Conservation (phyloP, 208 protist species). For the Trypanosoma vivax region DNA sequence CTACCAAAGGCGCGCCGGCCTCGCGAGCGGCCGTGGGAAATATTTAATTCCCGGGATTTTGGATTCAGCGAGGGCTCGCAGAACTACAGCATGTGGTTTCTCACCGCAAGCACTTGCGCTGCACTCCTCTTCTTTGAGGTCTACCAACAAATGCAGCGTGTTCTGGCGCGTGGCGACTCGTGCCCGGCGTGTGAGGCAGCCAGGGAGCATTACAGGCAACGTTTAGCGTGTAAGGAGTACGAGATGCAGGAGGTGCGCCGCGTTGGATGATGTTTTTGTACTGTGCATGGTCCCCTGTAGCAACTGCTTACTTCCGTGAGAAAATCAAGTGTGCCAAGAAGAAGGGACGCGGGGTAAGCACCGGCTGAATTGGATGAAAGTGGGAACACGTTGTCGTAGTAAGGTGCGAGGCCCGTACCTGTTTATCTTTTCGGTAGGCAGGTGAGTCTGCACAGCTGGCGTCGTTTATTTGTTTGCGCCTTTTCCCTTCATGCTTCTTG, state of each 20-base stretch:
- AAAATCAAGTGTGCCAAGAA: too few species aligned
- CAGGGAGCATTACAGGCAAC: conserved; percentile 65
- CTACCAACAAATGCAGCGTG: conserved; percentile 55
- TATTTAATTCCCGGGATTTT: conserved; percentile 86
- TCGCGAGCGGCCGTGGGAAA: conserved; percentile 81
- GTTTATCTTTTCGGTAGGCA: too few species aligned
- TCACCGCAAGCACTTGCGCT: conserved; percentile 23
- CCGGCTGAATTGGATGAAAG: too few species aligned
- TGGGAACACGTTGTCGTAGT: too few species aligned
- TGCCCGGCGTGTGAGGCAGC: conserved; percentile 81
- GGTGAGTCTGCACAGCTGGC: too few species aligned
- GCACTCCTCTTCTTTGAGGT: conserved; percentile 57
- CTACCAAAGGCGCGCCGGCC: conserved; percentile 75
- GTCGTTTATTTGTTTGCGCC: too few species aligned
- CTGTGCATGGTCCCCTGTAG: neutral
- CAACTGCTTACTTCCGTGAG: too few species aligned
- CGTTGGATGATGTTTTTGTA: neutral
- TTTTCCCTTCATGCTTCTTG: too few species aligned
- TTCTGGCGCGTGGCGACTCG: conserved; percentile 69
- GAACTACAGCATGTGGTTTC: conserved; percentile 84
- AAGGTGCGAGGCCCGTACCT: too few species aligned
- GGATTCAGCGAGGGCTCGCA: conserved; percentile 80
- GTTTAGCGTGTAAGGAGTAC: conserved; percentile 53
- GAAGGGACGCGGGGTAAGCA: too few species aligned
- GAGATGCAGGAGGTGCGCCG: conserved; percentile 26